Percentiles rank a stretch among this genome's conserved stretches.
Evolutionary conservation across 2,329 filamentous ascomycete species (phyloP).

Genomic region (Diplodia seriata): DNA sequence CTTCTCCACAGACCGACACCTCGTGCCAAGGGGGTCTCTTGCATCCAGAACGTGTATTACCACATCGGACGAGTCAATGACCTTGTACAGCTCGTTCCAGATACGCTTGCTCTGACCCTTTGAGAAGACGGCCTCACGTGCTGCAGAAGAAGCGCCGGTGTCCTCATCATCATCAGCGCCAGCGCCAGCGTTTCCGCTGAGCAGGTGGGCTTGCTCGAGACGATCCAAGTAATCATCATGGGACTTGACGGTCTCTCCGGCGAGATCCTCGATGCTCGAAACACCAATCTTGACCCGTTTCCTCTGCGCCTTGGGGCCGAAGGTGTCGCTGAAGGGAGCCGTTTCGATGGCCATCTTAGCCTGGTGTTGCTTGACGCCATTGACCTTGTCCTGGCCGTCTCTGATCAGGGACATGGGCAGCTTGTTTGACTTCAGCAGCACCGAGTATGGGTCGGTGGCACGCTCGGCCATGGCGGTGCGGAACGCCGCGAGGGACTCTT

Average conservation of each 20-base stretch:
- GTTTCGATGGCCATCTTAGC: constrained; percentile 94
- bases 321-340: constrained; percentile 84
- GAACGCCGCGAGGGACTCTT: constrained; percentile 86
- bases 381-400: constrained; percentile 71
- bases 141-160: constrained; percentile 52
- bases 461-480: constrained; percentile 91
- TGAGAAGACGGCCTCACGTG: constrained; percentile 77
- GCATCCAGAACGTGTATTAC: constrained; percentile 94
- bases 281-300: constrained; percentile 92
- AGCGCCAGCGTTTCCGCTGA: constrained; percentile 72
- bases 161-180: constrained; percentile 55
- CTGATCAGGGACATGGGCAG: constrained; percentile 93
- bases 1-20: constrained; percentile 89
- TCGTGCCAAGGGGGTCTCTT: constrained; percentile 85
- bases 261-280: constrained; percentile 80
- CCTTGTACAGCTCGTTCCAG: constrained; percentile 89
- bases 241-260: constrained; percentile 78
- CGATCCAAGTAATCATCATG: constrained; percentile 83
- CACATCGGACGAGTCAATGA: constrained; percentile 94
- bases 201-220: constrained; percentile 76
- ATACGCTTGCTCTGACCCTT: constrained; percentile 90
- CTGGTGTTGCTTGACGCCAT: constrained; percentile 88
- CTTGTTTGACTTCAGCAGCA: constrained; percentile 96
- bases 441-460: constrained; percentile 87
- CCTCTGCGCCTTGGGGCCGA: constrained; percentile 90